Evolutionary conservation across 306 rosid species (phyloP), one percentile per base, ranked within the genome.

Genomic region (Parietaria judaica): DNA sequence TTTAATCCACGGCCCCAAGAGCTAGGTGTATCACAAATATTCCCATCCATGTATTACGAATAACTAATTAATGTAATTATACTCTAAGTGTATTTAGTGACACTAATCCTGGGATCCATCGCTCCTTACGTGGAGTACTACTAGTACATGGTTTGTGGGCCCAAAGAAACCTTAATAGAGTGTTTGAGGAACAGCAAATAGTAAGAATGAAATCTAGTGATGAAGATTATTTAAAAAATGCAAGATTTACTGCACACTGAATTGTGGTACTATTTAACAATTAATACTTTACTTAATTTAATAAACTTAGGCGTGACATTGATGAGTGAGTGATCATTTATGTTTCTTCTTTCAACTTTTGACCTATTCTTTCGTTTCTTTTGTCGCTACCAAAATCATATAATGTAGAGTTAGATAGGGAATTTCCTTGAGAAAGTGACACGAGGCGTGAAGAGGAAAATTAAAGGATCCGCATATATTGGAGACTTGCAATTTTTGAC

Each of bases 381-480:
- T 23, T 23, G 31, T 23, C 31, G 31, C 31, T 23, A 23, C 31
- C 31, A 23, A 23, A 23, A 23, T 23, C 31, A 23, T 23, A 23
- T 2, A 23, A 23, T 23, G 31, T 23, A 23, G 31, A 70, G 67
- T 76, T 67, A 70, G 59, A 53, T 55, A 51, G 72, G 58, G 69
- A 67, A 74, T 72, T 70, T 70, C 61, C 52, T 55, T 35, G n/a
- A 59, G 57, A 67, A 70, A 70, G 77, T 62, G 61, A 66, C 14
- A 38, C 6, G 9, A 8, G 45, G 45, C 66, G 41, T 38, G 49
- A 23, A 14, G 36, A 39, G 14, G 7, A 13, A 53, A 41, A 41
- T 5, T 23, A 57, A 61, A 54, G 60, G 58, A 17, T 63, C 35
- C 38, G 56, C 65, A 73, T 56, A 66, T 41, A 41, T 41, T 41